A percentile compares a stretch with the other conserved stretches of the same genome.
Evolutionary conservation across 805 yeast species (phyloP).

Genomic region (Sugiyamaella americana): DNA sequence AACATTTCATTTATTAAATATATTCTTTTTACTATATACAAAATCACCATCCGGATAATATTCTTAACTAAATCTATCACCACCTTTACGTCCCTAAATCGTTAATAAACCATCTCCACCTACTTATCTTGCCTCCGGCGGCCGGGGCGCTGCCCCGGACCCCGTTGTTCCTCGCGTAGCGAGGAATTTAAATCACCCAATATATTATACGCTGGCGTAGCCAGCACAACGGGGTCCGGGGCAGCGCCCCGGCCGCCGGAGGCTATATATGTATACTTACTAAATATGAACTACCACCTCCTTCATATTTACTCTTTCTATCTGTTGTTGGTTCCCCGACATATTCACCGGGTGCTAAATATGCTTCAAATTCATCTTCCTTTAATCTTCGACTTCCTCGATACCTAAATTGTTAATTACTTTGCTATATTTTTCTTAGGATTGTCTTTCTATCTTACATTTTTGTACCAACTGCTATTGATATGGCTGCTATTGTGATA

Average conservation of each 20-base stretch:
- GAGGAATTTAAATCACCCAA: too few species aligned
- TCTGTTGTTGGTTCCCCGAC: conserved; percentile 26
- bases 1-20: too few species aligned
- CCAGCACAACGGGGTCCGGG: too few species aligned
- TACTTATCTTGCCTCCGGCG: too few species aligned
- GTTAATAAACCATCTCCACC: too few species aligned
- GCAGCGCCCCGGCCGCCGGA: conserved; percentile 23
- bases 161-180: too few species aligned
- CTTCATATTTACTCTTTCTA: conserved; percentile 33
- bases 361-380: conserved; percentile 7
- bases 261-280: conserved; percentile 21
- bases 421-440: conserved; percentile 18
- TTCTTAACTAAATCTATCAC: too few species aligned
- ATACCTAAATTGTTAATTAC: conserved; percentile 3
- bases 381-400: conserved; percentile 7
- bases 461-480: conserved; percentile 25
- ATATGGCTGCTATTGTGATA: conserved; percentile 25
- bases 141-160: too few species aligned
- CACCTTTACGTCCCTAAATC: too few species aligned
- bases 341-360: conserved; percentile 30
- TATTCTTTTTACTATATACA: too few species aligned
- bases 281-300: conserved; percentile 33
- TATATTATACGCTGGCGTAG: neutral
- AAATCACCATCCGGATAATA: too few species aligned
- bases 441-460: too few species aligned